phyloP scores from a whole-genome alignment of 495 filamentous ascomycete genomes.

The Hypoxylon rickii region DNA sequence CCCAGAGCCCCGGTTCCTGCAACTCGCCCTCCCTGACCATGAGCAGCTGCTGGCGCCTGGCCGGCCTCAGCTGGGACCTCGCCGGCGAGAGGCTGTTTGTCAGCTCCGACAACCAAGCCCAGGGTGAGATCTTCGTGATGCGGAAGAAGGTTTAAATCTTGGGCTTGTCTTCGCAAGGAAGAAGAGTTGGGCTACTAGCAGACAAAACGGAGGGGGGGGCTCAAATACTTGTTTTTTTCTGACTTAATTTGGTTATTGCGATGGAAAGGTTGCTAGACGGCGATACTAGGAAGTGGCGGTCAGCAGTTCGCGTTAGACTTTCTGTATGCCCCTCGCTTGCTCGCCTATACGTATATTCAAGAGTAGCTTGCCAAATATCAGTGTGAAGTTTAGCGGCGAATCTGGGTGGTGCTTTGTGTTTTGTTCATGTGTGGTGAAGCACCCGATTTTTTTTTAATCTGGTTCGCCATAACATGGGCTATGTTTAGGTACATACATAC shows the following conservation, averaged over 20 bases:
- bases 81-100: constrained; percentile 39
- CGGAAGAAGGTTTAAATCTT: constrained; percentile 22
- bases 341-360: not conserved
- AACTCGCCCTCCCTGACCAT: constrained; percentile 32
- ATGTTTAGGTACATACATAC: too few species aligned
- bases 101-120: constrained; percentile 45
- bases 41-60: constrained; percentile 40
- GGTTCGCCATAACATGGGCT: too few species aligned
- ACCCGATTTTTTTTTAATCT: too few species aligned
- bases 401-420: too few species aligned
- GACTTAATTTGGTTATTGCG: not conserved
- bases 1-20: constrained; percentile 35
- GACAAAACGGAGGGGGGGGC: not conserved
- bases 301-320: not conserved
- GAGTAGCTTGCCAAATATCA: not conserved
- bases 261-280: not conserved
- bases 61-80: constrained; percentile 40
- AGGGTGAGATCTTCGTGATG: constrained; percentile 50
- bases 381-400: too few species aligned
- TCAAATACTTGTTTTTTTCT: not conserved
- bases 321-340: not conserved
- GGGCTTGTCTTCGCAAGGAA: not conserved
- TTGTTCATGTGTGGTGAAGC: too few species aligned
- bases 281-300: not conserved
- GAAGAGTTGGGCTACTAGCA: not conserved